Evolutionary conservation across 768 basidiomycete genomes (phyloP).

Genomic region (Tylopilus sp.): DNA sequence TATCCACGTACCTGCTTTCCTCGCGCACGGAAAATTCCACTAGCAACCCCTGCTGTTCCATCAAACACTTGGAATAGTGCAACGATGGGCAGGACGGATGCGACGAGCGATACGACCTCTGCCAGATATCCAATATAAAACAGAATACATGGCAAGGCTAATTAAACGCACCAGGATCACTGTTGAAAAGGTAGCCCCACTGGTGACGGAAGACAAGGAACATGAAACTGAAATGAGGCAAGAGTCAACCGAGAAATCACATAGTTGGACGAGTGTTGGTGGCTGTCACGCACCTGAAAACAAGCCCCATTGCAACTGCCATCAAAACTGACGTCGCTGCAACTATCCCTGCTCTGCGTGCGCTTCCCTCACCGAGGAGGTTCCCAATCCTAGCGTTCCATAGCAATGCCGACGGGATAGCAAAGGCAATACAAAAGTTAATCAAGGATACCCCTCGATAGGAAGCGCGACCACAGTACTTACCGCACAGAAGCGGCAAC

Average conservation of each 20-base stretch:
- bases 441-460: no score
- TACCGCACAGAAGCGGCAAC: conserved; percentile 85
- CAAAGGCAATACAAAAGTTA: no score
- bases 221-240: conserved; percentile 37
- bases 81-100: conserved; percentile 70
- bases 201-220: conserved; percentile 59
- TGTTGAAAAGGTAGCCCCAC: conserved; percentile 77
- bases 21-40: conserved; percentile 77
- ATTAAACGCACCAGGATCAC: conserved; percentile 47
- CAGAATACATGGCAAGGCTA: background rate
- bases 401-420: background rate
- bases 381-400: conserved; percentile 68
- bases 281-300: conserved; percentile 55
- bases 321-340: conserved; percentile 63
- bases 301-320: conserved; percentile 57
- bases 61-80: conserved; percentile 87
- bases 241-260: background rate
- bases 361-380: conserved; percentile 77
- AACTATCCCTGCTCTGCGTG: conserved; percentile 66
- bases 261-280: background rate
- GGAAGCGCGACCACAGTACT: conserved; percentile 13
- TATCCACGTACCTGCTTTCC: conserved; percentile 60
- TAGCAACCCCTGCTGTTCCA: conserved; percentile 60
- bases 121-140: conserved; percentile 3
- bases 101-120: conserved; percentile 49